Conservation (phyloP, 106 monocot species). For the Platanthera zijinensis region DNA sequence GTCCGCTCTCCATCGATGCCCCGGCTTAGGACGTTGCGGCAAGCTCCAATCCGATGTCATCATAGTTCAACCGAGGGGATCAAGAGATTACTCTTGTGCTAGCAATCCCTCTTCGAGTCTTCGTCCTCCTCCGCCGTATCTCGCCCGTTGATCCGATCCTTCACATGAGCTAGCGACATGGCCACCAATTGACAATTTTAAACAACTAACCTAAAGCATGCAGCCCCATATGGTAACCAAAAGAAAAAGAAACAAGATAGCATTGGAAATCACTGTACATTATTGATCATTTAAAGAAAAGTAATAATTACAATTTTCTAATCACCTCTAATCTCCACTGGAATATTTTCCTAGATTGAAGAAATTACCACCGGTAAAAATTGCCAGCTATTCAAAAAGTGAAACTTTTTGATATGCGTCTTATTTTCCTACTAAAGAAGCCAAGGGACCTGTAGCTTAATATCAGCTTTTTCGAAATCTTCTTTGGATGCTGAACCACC, state of each 20-base stretch:
- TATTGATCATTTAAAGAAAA: slow-evolving; percentile 1
- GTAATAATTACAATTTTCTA: neutral
- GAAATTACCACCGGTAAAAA: neutral
- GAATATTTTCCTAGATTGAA: neutral
- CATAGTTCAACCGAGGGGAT: too few relatives aligned
- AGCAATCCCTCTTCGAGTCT: too few relatives aligned
- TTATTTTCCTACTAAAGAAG: slow-evolving; percentile 41
- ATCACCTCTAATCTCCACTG: neutral
- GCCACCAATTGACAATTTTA: neutral
- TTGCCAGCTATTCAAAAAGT: slow-evolving; percentile 6
- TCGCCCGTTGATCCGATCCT: too few relatives aligned
- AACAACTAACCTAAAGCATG: neutral
- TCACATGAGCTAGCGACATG: neutral
- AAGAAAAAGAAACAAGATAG: neutral
- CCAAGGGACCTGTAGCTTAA: slow-evolving; percentile 20
- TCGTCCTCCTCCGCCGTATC: too few relatives aligned
- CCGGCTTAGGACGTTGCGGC: too few relatives aligned
- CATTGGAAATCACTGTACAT: neutral
- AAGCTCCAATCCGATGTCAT: too few relatives aligned
- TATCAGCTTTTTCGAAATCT: slow-evolving; percentile 8
- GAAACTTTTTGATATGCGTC: slow-evolving; percentile 30
- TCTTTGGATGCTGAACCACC: neutral
- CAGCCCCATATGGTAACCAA: neutral
- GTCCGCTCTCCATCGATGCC: too few relatives aligned
- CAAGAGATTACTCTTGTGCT: too few relatives aligned